phyloP scores from a whole-genome alignment of 2,329 filamentous ascomycete genomes.

The Talaromyces piceae region DNA sequence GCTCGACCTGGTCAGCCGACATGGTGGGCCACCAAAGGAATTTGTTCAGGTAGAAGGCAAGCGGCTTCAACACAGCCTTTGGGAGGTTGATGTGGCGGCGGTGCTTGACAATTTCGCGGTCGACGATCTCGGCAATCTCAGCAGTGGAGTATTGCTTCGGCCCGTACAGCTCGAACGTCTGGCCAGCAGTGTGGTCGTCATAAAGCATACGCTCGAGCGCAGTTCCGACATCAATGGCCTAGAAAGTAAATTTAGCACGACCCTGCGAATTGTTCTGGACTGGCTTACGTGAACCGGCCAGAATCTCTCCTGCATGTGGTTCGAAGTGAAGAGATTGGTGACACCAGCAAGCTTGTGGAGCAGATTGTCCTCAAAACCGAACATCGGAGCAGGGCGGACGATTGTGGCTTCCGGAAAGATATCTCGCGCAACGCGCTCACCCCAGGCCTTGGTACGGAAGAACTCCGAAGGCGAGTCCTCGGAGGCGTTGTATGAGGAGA shows the following conservation, averaged over 20 bases:
- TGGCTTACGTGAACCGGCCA: conserved; percentile 76
- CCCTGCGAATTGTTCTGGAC: not conserved
- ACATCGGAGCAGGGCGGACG: conserved; percentile 86
- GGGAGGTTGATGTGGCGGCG: conserved; percentile 88
- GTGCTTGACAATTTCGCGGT: conserved; percentile 85
- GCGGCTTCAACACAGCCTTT: conserved; percentile 67
- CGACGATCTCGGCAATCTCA: conserved; percentile 79
- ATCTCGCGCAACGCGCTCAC: conserved; percentile 73
- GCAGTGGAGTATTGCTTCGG: conserved; percentile 85
- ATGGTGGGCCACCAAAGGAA: conserved; percentile 81
- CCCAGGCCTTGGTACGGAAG: conserved; percentile 80
- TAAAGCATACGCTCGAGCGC: conserved; percentile 85
- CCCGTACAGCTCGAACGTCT: conserved; percentile 92
- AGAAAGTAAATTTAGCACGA: not conserved
- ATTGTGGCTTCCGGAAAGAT: conserved; percentile 98
- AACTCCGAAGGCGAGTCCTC: conserved; percentile 77
- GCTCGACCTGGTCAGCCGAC: conserved; percentile 78
- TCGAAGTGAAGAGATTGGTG: conserved; percentile 78
- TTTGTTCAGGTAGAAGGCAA: conserved; percentile 68
- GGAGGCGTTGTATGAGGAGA: conserved; percentile 89
- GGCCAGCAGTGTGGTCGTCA: conserved; percentile 79
- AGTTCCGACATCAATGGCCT: conserved; percentile 82
- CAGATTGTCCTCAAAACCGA: conserved; percentile 89
- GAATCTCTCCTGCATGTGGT: conserved; percentile 87
- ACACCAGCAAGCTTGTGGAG: conserved; percentile 76